Evolutionary conservation across 2,329 filamentous ascomycete species (phyloP).

Genomic region (Pyricularia sp.): DNA sequence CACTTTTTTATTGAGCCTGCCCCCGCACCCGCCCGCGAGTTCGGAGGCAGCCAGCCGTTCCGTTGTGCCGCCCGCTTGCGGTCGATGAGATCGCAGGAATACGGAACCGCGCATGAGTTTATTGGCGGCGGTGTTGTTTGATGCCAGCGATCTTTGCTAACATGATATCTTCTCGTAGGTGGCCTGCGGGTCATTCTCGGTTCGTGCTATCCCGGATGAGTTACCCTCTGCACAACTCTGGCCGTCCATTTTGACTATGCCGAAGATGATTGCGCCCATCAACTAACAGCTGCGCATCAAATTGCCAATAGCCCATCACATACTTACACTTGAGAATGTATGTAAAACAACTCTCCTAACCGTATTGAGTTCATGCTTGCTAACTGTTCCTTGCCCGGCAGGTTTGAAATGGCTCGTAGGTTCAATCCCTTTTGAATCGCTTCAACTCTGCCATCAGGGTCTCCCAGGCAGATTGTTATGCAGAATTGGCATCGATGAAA

Average conservation of each 20-base stretch:
- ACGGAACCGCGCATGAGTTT: neutral
- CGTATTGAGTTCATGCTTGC: neutral
- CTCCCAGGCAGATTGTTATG: neutral
- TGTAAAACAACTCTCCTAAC: neutral
- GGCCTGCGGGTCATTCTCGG: slow-evolving; percentile 6
- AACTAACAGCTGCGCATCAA: neutral
- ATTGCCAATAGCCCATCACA: slow-evolving; percentile 2
- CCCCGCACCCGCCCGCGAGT: neutral
- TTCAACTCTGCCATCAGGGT: neutral
- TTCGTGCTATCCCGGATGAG: neutral
- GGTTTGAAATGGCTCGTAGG: slow-evolving; percentile 7
- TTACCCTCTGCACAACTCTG: neutral
- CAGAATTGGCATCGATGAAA: neutral
- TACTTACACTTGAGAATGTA: slow-evolving; percentile 5
- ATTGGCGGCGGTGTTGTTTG: neutral
- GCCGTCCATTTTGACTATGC: neutral
- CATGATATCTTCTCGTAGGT: neutral
- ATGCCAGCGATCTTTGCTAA: neutral
- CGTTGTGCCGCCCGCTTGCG: neutral
- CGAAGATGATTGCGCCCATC: neutral
- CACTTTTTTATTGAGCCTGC: neutral
- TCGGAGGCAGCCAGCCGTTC: neutral
- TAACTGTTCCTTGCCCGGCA: neutral
- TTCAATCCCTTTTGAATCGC: neutral
- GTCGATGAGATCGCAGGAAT: neutral